phyloP scores from a whole-genome alignment of 192 early-diverging fungal species.

The Mortierella alpina region DNA sequence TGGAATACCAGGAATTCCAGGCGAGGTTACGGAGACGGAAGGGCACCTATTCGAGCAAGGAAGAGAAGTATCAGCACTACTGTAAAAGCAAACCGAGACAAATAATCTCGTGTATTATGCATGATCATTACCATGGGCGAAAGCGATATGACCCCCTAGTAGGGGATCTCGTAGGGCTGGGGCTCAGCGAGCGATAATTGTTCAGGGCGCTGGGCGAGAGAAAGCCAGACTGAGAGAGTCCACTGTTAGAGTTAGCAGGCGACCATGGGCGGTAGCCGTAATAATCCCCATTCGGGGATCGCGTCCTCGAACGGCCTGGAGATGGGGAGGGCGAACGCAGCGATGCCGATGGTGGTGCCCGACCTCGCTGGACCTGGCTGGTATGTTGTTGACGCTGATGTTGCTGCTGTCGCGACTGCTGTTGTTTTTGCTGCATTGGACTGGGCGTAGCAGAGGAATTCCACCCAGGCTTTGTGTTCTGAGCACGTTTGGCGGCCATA shows the following conservation, averaged over 20 bases:
- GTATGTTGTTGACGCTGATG: constrained; percentile 12
- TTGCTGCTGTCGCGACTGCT: constrained; percentile 33
- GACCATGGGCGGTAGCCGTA: constrained; percentile 46
- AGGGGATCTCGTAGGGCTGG: constrained; percentile 38
- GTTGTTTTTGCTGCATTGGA: constrained; percentile 11
- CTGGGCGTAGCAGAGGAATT: constrained; percentile 9
- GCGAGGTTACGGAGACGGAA: constrained; percentile 39
- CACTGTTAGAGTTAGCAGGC: constrained; percentile 40
- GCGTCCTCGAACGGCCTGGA: constrained; percentile 27
- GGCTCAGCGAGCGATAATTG: constrained; percentile 47
- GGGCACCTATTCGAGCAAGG: constrained; percentile 31
- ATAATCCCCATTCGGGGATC: constrained; percentile 17
- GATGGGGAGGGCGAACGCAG: constrained; percentile 15
- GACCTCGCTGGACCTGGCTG: constrained; percentile 32
- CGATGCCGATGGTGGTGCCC: constrained; percentile 18
- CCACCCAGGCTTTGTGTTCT: constrained; percentile 20
- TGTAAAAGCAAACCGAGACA: too few relatives aligned
- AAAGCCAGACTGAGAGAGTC: constrained; percentile 27
- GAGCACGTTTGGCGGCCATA: constrained; percentile 7
- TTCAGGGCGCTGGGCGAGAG: constrained; percentile 23
- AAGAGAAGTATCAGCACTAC: background rate
- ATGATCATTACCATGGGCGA: constrained; percentile 34
- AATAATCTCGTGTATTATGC: too few relatives aligned
- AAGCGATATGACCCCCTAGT: constrained; percentile 1
- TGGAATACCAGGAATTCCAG: constrained; percentile 49